Conservation (phyloP, 2,329 filamentous ascomycete genomes). For the Aspergillaceae sp. region DNA sequence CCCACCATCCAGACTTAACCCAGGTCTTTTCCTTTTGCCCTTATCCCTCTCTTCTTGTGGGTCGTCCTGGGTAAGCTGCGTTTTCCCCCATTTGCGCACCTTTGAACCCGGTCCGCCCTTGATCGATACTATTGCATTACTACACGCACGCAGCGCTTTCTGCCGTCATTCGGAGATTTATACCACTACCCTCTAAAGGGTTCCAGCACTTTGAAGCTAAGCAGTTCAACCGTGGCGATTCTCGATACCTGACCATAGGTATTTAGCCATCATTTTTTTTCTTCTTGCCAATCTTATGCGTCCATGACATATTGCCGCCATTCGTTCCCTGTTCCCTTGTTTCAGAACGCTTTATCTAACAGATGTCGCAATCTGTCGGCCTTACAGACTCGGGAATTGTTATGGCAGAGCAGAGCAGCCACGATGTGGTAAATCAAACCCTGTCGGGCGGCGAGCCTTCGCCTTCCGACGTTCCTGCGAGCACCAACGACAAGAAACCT, state of each 20-base stretch:
- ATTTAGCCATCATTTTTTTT: conserved; percentile 16
- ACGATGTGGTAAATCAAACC: conserved; percentile 64
- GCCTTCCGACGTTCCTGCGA: conserved; percentile 59
- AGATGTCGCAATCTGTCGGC: conserved; percentile 21
- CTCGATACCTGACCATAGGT: conserved; percentile 38
- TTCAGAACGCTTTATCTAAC: conserved; percentile 22
- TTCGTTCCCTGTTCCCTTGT: conserved; percentile 13
- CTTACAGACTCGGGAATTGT: conserved; percentile 49
- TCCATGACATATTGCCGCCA: conserved; percentile 9
- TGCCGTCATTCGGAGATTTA: conserved; percentile 25
- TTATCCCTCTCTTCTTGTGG: conserved; percentile 17
- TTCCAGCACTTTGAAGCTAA: conserved; percentile 24
- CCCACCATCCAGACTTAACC: conserved; percentile 21
- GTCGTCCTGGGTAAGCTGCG: conserved; percentile 17
- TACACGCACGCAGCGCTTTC: conserved; percentile 8
- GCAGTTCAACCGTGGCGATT: conserved; percentile 36
- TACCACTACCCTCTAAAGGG: conserved; percentile 10
- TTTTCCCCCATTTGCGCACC: conserved; percentile 16
- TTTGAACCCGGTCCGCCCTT: conserved; percentile 10
- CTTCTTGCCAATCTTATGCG: conserved; percentile 10
- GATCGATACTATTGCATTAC: too few species aligned
- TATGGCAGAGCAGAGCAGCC: conserved; percentile 63
- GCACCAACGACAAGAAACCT: conserved; percentile 46
- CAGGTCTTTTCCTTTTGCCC: conserved; percentile 7
- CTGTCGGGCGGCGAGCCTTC: conserved; percentile 56